These are phyloP conservation scores for Candida sanyaensis DNA, from an alignment of 1,139 yeast species.

Conservation along the genomic window DNA sequence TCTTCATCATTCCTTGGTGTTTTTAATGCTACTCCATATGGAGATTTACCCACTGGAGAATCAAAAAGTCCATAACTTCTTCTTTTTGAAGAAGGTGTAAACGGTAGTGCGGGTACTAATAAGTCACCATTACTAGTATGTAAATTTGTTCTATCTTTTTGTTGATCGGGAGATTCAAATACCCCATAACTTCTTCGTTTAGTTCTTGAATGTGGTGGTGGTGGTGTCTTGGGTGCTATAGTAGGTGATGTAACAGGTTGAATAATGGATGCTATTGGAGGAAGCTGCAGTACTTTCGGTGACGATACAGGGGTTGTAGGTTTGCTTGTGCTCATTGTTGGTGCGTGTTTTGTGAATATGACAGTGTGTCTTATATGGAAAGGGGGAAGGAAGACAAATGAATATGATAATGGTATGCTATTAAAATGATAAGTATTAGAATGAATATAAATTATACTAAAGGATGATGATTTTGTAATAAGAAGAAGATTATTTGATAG, in stretches of 20 bases:
- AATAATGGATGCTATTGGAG: conserved; percentile 20
- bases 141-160: conserved; percentile 5
- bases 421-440: background rate
- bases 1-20: conserved; percentile 39
- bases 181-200: background rate
- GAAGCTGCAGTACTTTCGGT: conserved; percentile 11
- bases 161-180: conserved; percentile 42
- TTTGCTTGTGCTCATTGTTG: conserved; percentile 22
- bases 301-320: conserved; percentile 39
- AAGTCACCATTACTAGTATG: background rate
- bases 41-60: conserved; percentile 39
- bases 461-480: no score
- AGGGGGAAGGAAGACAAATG: background rate
- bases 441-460: no score
- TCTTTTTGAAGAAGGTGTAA: conserved; percentile 43
- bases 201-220: background rate
- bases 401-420: background rate
- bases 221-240: conserved; percentile 15
- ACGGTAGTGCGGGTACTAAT: conserved; percentile 25
- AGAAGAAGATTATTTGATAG: no score
- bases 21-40: conserved; percentile 31
- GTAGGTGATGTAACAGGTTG: conserved; percentile 32
- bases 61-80: conserved; percentile 30
- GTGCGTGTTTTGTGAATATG: background rate
- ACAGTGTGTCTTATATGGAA: background rate